Conservation (phyloP, 176 grass and related monocot genomes). For the Bolboschoenus planiculmis region DNA sequence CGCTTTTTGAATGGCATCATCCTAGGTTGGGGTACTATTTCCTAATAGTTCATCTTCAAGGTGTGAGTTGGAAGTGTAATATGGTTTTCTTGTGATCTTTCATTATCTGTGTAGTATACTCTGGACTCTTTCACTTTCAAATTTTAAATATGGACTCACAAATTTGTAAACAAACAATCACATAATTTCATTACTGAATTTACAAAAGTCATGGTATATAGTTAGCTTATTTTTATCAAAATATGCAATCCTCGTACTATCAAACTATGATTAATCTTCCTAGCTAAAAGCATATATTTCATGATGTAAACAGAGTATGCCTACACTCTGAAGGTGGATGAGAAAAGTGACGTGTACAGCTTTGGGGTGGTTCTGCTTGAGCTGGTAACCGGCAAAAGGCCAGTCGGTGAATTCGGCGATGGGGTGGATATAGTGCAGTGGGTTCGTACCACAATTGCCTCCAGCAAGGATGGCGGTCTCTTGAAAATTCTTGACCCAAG, state of each 20-base stretch:
- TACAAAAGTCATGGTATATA: neutral
- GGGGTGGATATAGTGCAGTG: conserved; percentile 94
- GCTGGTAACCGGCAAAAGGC: conserved; percentile 51
- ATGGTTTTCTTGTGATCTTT: neutral
- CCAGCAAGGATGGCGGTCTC: conserved; percentile 51
- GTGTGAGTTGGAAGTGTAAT: neutral
- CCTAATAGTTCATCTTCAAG: neutral
- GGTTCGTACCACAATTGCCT: conserved; percentile 47
- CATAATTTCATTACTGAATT: neutral
- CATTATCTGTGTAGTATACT: neutral
- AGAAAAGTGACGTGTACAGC: conserved; percentile 95
- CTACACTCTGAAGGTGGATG: conserved; percentile 90
- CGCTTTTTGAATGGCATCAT: neutral
- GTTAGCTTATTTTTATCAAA: neutral
- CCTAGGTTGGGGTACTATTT: neutral
- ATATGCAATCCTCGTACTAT: neutral
- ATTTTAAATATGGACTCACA: neutral
- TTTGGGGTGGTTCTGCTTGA: conserved; percentile 81
- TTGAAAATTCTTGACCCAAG: conserved; percentile 49
- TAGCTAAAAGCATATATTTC: neutral
- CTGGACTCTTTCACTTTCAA: neutral
- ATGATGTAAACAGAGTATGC: conserved; percentile 57
- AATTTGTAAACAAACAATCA: neutral
- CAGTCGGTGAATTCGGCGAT: conserved; percentile 79
- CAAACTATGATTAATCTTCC: neutral